phyloP scores from a whole-genome alignment of 192 early-diverging fungal species.

The Backusella morwellensis region DNA sequence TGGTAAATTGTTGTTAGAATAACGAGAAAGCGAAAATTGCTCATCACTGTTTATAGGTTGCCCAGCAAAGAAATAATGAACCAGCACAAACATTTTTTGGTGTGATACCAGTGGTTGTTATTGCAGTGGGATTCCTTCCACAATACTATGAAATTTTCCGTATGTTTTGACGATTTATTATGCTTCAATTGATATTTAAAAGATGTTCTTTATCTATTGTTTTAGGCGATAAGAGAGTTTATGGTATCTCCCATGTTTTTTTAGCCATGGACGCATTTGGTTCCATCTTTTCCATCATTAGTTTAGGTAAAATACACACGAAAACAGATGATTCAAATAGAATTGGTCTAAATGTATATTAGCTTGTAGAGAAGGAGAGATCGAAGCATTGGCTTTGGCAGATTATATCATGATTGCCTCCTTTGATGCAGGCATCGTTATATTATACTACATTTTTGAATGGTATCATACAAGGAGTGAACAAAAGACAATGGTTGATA shows the following conservation, averaged over 20 bases:
- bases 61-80: slow-evolving; percentile 23
- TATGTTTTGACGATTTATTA: not conserved
- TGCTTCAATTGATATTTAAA: not conserved
- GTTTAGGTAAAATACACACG: slow-evolving; percentile 29
- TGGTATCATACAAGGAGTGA: slow-evolving; percentile 21
- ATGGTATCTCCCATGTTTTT: slow-evolving; percentile 42
- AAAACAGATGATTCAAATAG: not conserved
- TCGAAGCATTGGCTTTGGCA: slow-evolving; percentile 22
- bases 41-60: slow-evolving; percentile 13
- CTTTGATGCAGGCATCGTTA: slow-evolving; percentile 21
- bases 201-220: not conserved
- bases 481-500: not conserved
- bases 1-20: not conserved
- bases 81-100: slow-evolving; percentile 40
- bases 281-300: slow-evolving; percentile 42
- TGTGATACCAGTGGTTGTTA: slow-evolving; percentile 39
- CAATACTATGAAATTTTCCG: slow-evolving; percentile 42
- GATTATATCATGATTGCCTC: slow-evolving; percentile 26
- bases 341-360: not conserved
- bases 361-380: slow-evolving; percentile 5
- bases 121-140: slow-evolving; percentile 41
- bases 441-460: slow-evolving; percentile 26
- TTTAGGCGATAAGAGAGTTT: slow-evolving; percentile 31
- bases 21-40: not conserved
- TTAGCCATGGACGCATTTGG: slow-evolving; percentile 42